Base-by-base conservation (phyloP, 495 filamentous ascomycete species). In the Penicillium salamii region DNA sequence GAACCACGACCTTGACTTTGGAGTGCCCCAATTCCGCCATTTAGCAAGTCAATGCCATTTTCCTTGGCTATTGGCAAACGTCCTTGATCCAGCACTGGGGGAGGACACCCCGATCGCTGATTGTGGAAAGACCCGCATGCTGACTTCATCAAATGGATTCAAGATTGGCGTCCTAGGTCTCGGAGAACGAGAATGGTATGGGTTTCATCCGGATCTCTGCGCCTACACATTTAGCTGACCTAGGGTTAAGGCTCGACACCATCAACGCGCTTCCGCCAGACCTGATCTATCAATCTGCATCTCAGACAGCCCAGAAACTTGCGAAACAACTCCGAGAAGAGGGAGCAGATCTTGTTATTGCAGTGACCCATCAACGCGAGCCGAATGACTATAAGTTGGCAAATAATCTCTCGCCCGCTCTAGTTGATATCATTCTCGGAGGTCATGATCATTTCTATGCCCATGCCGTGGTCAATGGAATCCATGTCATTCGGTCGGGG, bases 1-100 rank as follows among this genome's bases (percentile, higher is more conserved):
- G 79, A 96, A 96, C 62, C 91, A 96, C 66, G 91, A 96, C 62
- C 82, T 96, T 31, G 91, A 96, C 65, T 96, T 96, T 59, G 91
- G 91, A n/a, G 86, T 92, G 15, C 66, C 72, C 8, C 90, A 95
- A 60, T 88, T 89, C 61, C 78, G 77, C 17, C 75, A 92, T 62
- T 69, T 96, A 15, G 78, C 82, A 7, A 72, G 74, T 5, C 82
- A 88, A 58, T 93, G 89, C 72, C 74, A 74, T 15, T 96, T 96
- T 50, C 91, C 91, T 2, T 96, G 91, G 91, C 79, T 96, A 1
- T 72, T 93, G 13, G 89, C 89, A 42, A 95, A 96, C 60, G 81
- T 91, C 5, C 67, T 90, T 7, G 90, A 91, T 68, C 88, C 88
- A 0, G 88, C 84, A 0, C 66, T 92, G 3, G 89, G 88, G 29